These are phyloP conservation scores for Tetratostichococcus sp. DNA, from an alignment of 139 green algal species.

Conservation along the genomic window DNA sequence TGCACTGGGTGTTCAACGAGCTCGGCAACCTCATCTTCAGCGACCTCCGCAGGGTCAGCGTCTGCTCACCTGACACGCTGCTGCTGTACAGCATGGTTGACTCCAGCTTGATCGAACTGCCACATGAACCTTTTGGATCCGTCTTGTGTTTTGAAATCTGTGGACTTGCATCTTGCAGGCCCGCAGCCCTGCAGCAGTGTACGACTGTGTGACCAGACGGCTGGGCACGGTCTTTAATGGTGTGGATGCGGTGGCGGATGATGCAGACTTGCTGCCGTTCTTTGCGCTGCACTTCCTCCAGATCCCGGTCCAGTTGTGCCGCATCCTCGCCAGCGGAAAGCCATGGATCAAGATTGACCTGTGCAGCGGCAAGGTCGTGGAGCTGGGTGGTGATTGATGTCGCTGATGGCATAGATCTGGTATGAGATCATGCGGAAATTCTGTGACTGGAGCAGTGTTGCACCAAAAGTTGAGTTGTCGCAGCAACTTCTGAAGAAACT, in stretches of 20 bases:
- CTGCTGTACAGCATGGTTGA: too few species aligned
- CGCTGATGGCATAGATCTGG: too few species aligned
- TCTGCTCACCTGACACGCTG: too few species aligned
- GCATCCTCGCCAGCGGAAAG: conserved; percentile 11
- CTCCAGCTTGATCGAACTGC: too few species aligned
- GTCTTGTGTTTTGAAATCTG: too few species aligned
- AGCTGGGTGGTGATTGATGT: conserved; percentile 28
- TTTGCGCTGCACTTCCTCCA: conserved; percentile 27
- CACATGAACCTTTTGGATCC: too few species aligned
- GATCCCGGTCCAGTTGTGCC: conserved; percentile 6
- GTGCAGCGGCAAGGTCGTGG: conserved; percentile 25
- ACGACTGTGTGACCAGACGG: background rate
- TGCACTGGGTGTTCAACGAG: conserved; percentile 29
- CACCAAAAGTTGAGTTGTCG: background rate
- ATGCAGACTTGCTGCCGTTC: conserved; percentile 18
- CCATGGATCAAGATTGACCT: conserved; percentile 32
- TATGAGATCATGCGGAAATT: too few species aligned
- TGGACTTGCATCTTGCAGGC: background rate
- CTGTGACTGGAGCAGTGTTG: too few species aligned
- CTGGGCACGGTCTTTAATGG: background rate
- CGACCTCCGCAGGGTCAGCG: background rate
- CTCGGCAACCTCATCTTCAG: background rate
- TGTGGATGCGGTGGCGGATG: conserved; percentile 15
- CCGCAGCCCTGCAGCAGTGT: background rate
- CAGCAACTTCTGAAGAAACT: too few species aligned